Base-by-base conservation (phyloP, 225 moss, liverwort and hornwort genomes). In the Polytrichum commune region DNA sequence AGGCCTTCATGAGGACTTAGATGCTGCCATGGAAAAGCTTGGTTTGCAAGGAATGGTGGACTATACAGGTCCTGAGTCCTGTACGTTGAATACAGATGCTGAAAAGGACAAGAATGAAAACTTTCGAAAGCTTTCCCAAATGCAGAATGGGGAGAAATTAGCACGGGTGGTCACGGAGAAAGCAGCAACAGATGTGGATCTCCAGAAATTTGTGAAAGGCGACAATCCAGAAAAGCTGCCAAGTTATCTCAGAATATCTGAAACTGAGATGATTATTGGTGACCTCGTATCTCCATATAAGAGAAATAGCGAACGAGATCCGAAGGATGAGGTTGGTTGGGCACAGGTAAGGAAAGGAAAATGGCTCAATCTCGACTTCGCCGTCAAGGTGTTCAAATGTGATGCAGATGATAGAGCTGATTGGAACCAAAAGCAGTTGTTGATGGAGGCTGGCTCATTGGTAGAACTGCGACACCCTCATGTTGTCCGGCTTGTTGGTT, bases 371-470 rank as follows among this genome's bases (percentile, higher is more conserved):
- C 55, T 54, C n/a, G 64, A 70, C 5, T 79, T 22, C 55, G 79
- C 71, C 30, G 13, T 55, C 4, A 83, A 83, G 60, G 76, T 76
- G 18, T 76, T 83, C 64, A 27, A 80, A 5, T 76, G 69, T 29
- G 13, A 13, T 66, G 73, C 0, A 60, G 35, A 28, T 58, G 26
- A 20, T 20, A 16, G 64, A 29, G 13, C 35, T 13, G 67, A 7
- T 35, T 80, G 83, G 80, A 73, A 77, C 35, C 13, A 68, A 4
- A 25, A 74, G 20, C 73, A 75, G 6, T 57, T 83, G 69, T 9
- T 72, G 72, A 75, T 68, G 77, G 84, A 84, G 72, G 80, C 72
- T 65, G 75, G 66, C 56, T 62, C 58, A 57, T 65, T 84, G 7
- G 69, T 58, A 28, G 71, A 71, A 27, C 10, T 80, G 38, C 69